Conservation (phyloP, 805 yeast genomes). For the Pichia cabralensis region DNA sequence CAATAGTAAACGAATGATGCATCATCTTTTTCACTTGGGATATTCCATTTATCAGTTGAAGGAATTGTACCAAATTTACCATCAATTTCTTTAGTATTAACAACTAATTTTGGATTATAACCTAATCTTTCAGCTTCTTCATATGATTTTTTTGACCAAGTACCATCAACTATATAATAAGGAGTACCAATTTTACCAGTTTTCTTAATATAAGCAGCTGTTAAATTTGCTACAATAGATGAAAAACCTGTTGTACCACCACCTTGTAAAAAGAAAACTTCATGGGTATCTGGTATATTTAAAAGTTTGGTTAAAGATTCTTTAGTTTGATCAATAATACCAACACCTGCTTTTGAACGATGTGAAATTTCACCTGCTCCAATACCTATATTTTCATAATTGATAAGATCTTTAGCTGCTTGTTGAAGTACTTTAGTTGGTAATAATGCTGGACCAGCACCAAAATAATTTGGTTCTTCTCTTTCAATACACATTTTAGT, state of each 20-base stretch:
- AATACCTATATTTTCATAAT: conserved; percentile 59
- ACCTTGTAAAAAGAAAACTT: conserved; percentile 91
- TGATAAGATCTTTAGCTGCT: conserved; percentile 76
- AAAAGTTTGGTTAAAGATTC: conserved; percentile 52
- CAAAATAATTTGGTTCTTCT: conserved; percentile 74
- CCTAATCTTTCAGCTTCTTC: conserved; percentile 88
- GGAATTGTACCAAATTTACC: conserved; percentile 67
- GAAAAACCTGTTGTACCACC: conserved; percentile 98
- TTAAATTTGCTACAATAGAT: conserved; percentile 70
- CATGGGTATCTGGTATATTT: conserved; percentile 83
- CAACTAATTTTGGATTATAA: conserved; percentile 56
- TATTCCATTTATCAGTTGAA: conserved; percentile 49
- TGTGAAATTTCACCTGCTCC: conserved; percentile 97
- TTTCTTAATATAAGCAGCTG: conserved; percentile 56
- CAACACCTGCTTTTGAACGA: conserved; percentile 74
- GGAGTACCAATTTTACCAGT: conserved; percentile 70
- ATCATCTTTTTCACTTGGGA: conserved; percentile 46
- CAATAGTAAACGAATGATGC: conserved; percentile 84
- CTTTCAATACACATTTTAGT: conserved; percentile 36
- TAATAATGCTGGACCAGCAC: conserved; percentile 97
- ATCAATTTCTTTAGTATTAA: conserved; percentile 47
- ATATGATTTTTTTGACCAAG: conserved; percentile 83
- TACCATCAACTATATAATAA: conserved; percentile 84
- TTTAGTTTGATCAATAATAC: conserved; percentile 71
- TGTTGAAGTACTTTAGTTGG: conserved; percentile 78